phyloP scores from a whole-genome alignment of 2,329 filamentous ascomycete species.

The Sarocladiaceae sp. region DNA sequence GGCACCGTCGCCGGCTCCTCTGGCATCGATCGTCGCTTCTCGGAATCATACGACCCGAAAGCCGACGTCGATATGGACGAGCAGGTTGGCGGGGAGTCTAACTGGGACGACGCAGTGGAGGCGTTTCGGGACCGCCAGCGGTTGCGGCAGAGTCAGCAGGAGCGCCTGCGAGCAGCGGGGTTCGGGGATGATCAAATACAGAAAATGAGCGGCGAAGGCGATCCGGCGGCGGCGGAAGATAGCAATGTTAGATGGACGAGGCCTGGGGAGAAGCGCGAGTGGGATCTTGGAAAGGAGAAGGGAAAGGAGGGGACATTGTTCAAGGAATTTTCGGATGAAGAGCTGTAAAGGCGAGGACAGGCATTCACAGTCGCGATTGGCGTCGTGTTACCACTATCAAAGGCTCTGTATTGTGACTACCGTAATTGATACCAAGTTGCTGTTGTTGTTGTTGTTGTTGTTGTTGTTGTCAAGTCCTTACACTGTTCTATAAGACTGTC shows the following conservation, averaged over 20 bases:
- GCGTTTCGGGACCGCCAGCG: slow-evolving; percentile 72
- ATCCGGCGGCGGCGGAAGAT: slow-evolving; percentile 51
- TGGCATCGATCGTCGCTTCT: slow-evolving; percentile 77
- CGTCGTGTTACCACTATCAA: neutral
- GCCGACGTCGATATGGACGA: slow-evolving; percentile 47
- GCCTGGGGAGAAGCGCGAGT: slow-evolving; percentile 56
- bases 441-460: too few relatives aligned
- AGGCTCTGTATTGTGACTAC: neutral
- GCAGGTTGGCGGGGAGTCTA: slow-evolving; percentile 17
- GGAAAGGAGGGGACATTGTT: neutral
- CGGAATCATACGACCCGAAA: slow-evolving; percentile 53
- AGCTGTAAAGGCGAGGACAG: neutral
- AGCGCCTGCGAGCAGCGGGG: slow-evolving; percentile 68
- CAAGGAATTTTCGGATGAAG: slow-evolving; percentile 6
- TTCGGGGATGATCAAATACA: slow-evolving; percentile 70
- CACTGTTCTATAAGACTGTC: too few relatives aligned
- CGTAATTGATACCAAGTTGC: too few relatives aligned
- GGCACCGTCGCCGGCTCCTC: slow-evolving; percentile 56
- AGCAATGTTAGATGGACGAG: slow-evolving; percentile 65
- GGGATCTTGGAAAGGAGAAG: slow-evolving; percentile 49
- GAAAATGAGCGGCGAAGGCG: slow-evolving; percentile 55
- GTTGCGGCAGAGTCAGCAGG: slow-evolving; percentile 69
- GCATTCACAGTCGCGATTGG: neutral
- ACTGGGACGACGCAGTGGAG: slow-evolving; percentile 78
- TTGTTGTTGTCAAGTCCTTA: too few relatives aligned